Evolutionary conservation across 352 stramenopile species (phyloP), one percentile per base, ranked within the genome.

Genomic region (Globisporangium mamillatum): DNA sequence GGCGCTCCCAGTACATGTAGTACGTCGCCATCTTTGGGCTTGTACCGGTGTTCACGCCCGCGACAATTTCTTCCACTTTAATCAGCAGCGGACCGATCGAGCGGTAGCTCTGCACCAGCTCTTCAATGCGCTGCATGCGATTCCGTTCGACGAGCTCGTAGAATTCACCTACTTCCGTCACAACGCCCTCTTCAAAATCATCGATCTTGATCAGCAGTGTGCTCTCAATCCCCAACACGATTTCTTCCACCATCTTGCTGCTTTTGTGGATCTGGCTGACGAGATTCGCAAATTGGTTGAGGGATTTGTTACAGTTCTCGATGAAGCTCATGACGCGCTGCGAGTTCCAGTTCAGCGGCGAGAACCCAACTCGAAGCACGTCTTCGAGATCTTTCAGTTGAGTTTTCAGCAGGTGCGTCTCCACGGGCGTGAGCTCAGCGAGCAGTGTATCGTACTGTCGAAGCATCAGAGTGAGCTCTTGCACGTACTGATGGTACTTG

Each of bases 1-100:
- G 88, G 24, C 96, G 92, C 67, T 99, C 96, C 96, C 96, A 99
- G 76, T 98, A 99, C 82, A 97, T 94, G 75, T 99, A 99, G 70
- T 98, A 99, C 12, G 90, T 96, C 3, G 88, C 84, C 77, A 99
- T 91, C 60, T 94, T 92, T 0, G 90, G 79, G 63, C 89, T 97
- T 7, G 80, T 89, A 8, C 96, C 93, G 0, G 90, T 98, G 77
- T 98, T 98, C 6, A 97, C 96, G 6, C 92, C 91, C 0, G 92
- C 94, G 2, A 99, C 94, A 27, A 98, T 93, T 68, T 98, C 96
- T 76, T 99, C 96, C 10, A 99, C 91, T 72, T 99, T 99, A 61
- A 98, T 97, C 0, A 99, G 71, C 7, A 98, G 70, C 27, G 95
- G 90, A 0, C 90, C 88, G 60, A 98, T 98, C 4, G 87, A 98